Evolutionary conservation across 148 eudicot species (phyloP).

Genomic region (Cornus suecica): DNA sequence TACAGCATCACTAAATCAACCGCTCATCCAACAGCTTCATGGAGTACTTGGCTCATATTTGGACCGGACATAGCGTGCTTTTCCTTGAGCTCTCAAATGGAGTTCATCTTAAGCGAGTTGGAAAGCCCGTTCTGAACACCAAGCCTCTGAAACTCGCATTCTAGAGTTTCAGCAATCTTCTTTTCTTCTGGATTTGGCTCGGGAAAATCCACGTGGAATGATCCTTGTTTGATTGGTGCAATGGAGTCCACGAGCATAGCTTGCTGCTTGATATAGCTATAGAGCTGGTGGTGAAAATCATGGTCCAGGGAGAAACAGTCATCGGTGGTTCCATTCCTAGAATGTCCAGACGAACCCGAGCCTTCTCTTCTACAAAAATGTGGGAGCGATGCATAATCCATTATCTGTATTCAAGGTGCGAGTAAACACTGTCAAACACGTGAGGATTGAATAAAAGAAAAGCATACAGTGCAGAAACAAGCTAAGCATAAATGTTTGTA

Average conservation of each 20-base stretch:
- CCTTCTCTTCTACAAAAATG: conserved; percentile 94
- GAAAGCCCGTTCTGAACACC: conserved; percentile 48
- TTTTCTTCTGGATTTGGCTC: conserved; percentile 71
- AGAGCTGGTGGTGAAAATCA: conserved; percentile 66
- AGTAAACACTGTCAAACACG: conserved; percentile 1
- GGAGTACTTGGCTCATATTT: background rate
- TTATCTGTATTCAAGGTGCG: conserved; percentile 51
- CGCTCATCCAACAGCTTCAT: conserved; percentile 10
- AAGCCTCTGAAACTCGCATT: conserved; percentile 65
- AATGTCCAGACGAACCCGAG: conserved; percentile 76
- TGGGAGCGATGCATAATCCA: conserved; percentile 93
- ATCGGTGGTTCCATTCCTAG: conserved; percentile 52
- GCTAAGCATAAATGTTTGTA: background rate
- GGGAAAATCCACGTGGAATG: conserved; percentile 79
- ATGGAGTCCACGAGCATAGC: conserved; percentile 28
- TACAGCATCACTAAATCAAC: background rate
- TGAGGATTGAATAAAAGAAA: background rate
- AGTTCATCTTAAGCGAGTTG: too few relatives aligned
- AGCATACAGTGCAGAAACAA: background rate
- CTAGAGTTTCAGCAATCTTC: conserved; percentile 73
- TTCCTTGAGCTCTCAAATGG: conserved; percentile 25
- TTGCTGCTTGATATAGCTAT: conserved; percentile 53
- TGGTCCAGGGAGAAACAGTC: conserved; percentile 79
- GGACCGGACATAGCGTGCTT: background rate
- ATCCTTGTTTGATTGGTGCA: conserved; percentile 58